These are phyloP conservation scores for Herpetomonas samuelpessoai DNA, from an alignment of 208 protist genomes.

Conservation along the genomic window DNA sequence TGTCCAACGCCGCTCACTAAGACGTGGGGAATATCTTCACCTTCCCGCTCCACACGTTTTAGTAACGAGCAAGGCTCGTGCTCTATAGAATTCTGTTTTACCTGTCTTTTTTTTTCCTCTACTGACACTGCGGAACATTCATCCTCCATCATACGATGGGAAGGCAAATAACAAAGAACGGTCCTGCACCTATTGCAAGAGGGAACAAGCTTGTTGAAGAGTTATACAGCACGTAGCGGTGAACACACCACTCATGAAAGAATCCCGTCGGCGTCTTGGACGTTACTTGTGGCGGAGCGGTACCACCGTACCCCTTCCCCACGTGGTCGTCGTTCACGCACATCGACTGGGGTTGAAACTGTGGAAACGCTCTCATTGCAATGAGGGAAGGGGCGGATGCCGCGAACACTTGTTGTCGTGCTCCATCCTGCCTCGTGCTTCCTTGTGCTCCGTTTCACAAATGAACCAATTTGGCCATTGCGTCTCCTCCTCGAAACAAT, in stretches of 20 bases:
- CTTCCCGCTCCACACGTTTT: not conserved
- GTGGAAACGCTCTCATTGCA: too few species aligned
- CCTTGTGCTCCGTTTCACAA: too few species aligned
- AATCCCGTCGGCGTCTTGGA: too few species aligned
- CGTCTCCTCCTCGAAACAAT: not conserved
- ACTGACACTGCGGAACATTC: not conserved
- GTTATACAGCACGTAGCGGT: not conserved
- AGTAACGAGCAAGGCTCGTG: not conserved
- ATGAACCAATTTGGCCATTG: not conserved
- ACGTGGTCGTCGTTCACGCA: not conserved
- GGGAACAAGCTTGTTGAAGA: not conserved
- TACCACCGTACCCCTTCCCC: not conserved
- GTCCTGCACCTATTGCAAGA: not conserved
- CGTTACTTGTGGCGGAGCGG: too few species aligned
- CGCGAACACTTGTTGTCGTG: not conserved
- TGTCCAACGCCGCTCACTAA: constrained; percentile 80
- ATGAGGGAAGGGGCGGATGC: not conserved
- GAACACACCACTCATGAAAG: too few species aligned
- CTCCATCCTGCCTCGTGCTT: not conserved
- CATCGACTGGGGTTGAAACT: not conserved
- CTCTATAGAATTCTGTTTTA: constrained; percentile 3
- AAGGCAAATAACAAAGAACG: too few species aligned
- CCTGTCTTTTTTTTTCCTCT: not conserved
- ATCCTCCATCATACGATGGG: not conserved
- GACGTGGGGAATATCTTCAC: not conserved